phyloP scores from a whole-genome alignment of 139 green algal genomes.

The Penium margaritaceum region DNA sequence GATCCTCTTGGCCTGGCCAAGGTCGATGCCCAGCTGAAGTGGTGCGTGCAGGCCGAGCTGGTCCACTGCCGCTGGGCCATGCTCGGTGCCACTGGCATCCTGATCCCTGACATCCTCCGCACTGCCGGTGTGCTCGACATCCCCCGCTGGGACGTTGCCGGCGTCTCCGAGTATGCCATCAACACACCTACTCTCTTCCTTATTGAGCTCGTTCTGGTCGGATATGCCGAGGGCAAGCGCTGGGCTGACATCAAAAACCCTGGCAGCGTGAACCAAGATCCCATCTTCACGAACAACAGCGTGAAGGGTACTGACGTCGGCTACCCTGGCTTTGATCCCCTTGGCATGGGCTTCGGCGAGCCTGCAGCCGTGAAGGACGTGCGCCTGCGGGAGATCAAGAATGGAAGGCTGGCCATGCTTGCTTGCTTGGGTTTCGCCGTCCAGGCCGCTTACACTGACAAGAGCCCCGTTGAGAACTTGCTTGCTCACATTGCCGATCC shows the following conservation, averaged over 20 bases:
- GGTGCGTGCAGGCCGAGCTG: slow-evolving; percentile 55
- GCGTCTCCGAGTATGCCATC: slow-evolving; percentile 41
- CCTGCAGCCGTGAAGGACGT: slow-evolving; percentile 39
- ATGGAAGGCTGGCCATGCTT: slow-evolving; percentile 70
- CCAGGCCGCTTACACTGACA: slow-evolving; percentile 38
- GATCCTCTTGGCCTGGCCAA: slow-evolving; percentile 51
- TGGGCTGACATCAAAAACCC: slow-evolving; percentile 56
- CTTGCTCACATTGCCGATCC: slow-evolving; percentile 41
- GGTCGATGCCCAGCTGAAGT: slow-evolving; percentile 46
- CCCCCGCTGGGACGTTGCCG: slow-evolving; percentile 43
- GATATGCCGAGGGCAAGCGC: slow-evolving; percentile 53
- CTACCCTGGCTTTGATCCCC: slow-evolving; percentile 43
- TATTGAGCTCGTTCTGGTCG: slow-evolving; percentile 49
- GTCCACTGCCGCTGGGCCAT: slow-evolving; percentile 54
- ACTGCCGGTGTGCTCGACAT: slow-evolving; percentile 31
- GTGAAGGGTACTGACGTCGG: slow-evolving; percentile 43
- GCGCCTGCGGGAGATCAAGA: slow-evolving; percentile 71
- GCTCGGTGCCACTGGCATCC: slow-evolving; percentile 49
- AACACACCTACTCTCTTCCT: slow-evolving; percentile 42
- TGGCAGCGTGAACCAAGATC: slow-evolving; percentile 46
- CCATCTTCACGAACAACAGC: slow-evolving; percentile 46
- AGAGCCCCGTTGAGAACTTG: slow-evolving; percentile 43
- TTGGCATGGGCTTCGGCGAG: slow-evolving; percentile 27
- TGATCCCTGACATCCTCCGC: slow-evolving; percentile 47
- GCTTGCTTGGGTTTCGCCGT: slow-evolving; percentile 24